phyloP scores from a whole-genome alignment of 2,329 filamentous ascomycete genomes.

The Tolypocladium album region DNA sequence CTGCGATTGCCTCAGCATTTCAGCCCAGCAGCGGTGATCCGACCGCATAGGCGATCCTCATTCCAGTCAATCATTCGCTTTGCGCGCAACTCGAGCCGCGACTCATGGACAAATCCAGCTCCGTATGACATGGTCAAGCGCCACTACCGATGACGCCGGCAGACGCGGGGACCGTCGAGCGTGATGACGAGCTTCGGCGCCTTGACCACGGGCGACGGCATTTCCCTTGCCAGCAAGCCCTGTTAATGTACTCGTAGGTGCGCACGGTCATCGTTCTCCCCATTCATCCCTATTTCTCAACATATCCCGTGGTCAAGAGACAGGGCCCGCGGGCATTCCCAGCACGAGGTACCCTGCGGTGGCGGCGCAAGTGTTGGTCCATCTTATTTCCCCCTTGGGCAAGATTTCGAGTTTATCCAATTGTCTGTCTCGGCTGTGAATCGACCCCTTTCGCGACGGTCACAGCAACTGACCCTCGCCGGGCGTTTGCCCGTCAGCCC shows the following conservation, averaged over 20 bases:
- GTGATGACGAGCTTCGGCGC: not conserved
- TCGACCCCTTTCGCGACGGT: not conserved
- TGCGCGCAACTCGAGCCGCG: too few species aligned
- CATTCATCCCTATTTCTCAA: not conserved
- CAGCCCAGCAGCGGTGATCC: not conserved
- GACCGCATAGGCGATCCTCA: not conserved
- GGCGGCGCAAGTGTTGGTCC: not conserved
- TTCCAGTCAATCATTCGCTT: not conserved
- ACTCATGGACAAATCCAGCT: too few species aligned
- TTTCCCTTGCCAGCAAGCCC: too few species aligned
- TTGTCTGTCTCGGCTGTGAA: constrained; percentile 2
- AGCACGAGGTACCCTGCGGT: not conserved
- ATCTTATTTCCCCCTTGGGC: not conserved
- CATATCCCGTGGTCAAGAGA: not conserved
- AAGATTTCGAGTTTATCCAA: not conserved
- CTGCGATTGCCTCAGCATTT: not conserved
- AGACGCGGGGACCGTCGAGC: not conserved
- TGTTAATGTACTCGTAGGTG: not conserved
- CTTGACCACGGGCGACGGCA: too few species aligned
- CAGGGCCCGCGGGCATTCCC: not conserved
- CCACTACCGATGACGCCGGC: not conserved
- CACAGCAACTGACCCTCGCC: not conserved
- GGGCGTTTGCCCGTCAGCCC: not conserved
- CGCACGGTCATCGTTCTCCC: not conserved
- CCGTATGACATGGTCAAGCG: too few species aligned